phyloP scores from a whole-genome alignment of 768 basidiomycete genomes.

The Phylloporus sp. region DNA sequence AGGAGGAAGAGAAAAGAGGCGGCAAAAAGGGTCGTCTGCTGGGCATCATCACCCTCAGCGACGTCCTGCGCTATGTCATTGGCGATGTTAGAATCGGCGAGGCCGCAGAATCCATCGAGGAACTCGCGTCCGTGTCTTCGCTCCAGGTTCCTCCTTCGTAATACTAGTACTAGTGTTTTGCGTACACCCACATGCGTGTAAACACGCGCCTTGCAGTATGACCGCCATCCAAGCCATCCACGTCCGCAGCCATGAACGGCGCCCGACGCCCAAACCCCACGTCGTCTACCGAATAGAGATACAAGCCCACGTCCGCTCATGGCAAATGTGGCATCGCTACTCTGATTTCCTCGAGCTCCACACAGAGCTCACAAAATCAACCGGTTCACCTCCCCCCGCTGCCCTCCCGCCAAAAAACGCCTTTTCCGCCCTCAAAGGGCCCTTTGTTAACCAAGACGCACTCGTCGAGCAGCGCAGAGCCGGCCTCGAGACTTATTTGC shows the following conservation, averaged over 20 bases:
- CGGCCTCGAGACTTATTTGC: slow-evolving; percentile 79
- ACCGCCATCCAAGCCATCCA: slow-evolving; percentile 74
- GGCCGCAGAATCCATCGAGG: slow-evolving; percentile 34
- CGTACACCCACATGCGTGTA: slow-evolving; percentile 20
- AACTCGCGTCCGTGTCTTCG: slow-evolving; percentile 11
- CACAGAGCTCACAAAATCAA: slow-evolving; percentile 72
- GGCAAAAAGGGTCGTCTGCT: slow-evolving; percentile 79
- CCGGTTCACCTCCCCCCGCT: slow-evolving; percentile 73
- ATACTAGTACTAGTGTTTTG: no score
- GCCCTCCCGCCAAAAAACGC: slow-evolving; percentile 83
- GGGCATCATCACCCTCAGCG: slow-evolving; percentile 84
- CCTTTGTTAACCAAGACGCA: slow-evolving; percentile 45
- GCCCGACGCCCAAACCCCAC: slow-evolving; percentile 67
- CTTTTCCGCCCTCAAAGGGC: slow-evolving; percentile 58
- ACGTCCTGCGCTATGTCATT: slow-evolving; percentile 81
- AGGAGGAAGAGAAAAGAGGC: slow-evolving; percentile 78
- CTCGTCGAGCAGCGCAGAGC: slow-evolving; percentile 71
- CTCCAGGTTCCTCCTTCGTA: slow-evolving; percentile 18
- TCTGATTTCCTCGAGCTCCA: slow-evolving; percentile 91
- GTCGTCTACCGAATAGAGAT: slow-evolving; percentile 79
- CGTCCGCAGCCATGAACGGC: slow-evolving; percentile 65
- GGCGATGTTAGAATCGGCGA: slow-evolving; percentile 55
- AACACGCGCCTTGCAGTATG: slow-evolving; percentile 33
- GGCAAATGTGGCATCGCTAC: slow-evolving; percentile 93
- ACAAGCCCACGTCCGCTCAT: slow-evolving; percentile 83